Percentiles rank a stretch among this genome's conserved stretches.
Conservation (phyloP, 306 rosid genomes). For the Prunus dulcis region DNA sequence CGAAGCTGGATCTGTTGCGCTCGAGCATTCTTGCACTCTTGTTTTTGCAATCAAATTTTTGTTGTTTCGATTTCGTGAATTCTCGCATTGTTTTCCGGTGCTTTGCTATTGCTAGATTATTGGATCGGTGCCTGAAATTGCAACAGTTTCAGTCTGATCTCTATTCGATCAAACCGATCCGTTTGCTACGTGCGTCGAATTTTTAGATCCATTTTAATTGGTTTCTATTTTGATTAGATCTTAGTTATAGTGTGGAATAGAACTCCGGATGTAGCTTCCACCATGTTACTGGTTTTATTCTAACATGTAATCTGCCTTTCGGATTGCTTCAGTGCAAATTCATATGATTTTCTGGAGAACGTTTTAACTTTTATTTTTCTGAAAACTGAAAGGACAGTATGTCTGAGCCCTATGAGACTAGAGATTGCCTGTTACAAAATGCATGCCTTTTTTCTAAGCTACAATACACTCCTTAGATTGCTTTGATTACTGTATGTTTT, state of each 20-base stretch:
- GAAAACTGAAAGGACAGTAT: not conserved
- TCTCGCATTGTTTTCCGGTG: not conserved
- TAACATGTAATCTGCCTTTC: not conserved
- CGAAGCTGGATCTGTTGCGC: not conserved
- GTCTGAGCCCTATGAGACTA: not conserved
- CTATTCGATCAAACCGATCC: constrained; percentile 22
- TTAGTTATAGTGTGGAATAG: not conserved
- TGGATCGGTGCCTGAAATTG: constrained; percentile 19
- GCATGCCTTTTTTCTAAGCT: not conserved
- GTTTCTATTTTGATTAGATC: constrained; percentile 27
- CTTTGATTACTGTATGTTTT: not conserved
- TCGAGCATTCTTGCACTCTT: not conserved
- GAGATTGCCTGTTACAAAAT: constrained; percentile 2
- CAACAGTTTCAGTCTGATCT: constrained; percentile 26
- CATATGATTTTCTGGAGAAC: not conserved
- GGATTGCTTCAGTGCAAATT: not conserved
- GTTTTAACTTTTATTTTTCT: not conserved
- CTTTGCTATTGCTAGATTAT: not conserved
- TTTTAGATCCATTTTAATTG: not conserved
- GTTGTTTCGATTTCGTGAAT: constrained; percentile 5
- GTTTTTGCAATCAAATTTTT: not conserved
- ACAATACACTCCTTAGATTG: constrained; percentile 2
- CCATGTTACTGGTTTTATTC: not conserved
- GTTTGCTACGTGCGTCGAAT: constrained; percentile 4
- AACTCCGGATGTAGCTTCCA: not conserved